phyloP scores from a whole-genome alignment of 2,329 filamentous ascomycete species.

The Meredithiella fracta region DNA sequence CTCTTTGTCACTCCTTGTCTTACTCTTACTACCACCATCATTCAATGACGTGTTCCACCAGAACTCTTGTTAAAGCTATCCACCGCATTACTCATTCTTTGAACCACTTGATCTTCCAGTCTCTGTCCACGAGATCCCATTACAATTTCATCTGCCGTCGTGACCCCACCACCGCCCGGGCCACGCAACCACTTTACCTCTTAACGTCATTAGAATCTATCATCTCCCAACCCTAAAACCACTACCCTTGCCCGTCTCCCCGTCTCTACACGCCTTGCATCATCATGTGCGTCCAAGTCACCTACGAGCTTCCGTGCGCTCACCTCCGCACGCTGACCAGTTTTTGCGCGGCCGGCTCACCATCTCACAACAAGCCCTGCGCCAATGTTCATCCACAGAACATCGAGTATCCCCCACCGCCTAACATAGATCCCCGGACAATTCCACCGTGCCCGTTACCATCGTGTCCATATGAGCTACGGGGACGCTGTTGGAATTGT shows the following conservation, averaged over 20 bases:
- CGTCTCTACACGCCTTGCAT: not conserved
- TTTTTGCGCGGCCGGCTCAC: slow-evolving; percentile 29
- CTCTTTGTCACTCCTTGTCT: not conserved
- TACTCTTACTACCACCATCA: not conserved
- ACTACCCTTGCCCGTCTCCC: not conserved
- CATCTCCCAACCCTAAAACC: not conserved
- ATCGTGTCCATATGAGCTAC: slow-evolving; percentile 33
- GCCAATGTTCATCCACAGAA: slow-evolving; percentile 27
- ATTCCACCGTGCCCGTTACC: slow-evolving; percentile 29
- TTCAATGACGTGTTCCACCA: not conserved
- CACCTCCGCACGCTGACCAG: slow-evolving; percentile 30
- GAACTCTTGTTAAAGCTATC: too few relatives aligned
- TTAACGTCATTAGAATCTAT: not conserved
- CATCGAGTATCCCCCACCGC: slow-evolving; percentile 32
- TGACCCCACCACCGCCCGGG: slow-evolving; percentile 3
- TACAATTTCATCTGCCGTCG: slow-evolving; percentile 2
- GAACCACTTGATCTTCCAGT: not conserved
- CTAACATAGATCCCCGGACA: slow-evolving; percentile 23
- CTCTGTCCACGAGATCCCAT: not conserved
- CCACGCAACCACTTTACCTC: slow-evolving; percentile 4
- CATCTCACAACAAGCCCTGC: slow-evolving; percentile 25
- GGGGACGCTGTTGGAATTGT: slow-evolving; percentile 36
- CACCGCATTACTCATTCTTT: too few relatives aligned
- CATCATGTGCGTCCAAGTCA: slow-evolving; percentile 33
- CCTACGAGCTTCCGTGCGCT: slow-evolving; percentile 35